Conservation (phyloP, 108 stramenopile genomes). For the Nannochloropsis oceanica region DNA sequence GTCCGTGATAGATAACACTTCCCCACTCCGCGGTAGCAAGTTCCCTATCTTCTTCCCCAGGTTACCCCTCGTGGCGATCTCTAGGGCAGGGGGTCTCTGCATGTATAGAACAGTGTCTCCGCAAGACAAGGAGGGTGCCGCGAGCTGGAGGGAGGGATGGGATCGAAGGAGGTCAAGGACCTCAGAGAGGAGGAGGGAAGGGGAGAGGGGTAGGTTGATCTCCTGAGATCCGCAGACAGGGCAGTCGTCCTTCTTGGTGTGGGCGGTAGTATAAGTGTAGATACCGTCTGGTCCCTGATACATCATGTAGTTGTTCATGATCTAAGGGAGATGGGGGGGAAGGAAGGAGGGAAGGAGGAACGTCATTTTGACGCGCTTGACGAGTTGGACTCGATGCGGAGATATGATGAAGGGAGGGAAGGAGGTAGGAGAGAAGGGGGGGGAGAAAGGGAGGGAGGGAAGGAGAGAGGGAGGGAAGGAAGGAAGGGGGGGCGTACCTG, state of each 20-base stretch:
- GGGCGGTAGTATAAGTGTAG: constrained; percentile 72
- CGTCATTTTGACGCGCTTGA: too few species aligned
- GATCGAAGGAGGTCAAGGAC: constrained; percentile 51
- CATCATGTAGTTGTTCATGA: constrained; percentile 59
- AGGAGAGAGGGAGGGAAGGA: not conserved
- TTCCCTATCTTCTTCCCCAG: not conserved
- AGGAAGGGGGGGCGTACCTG: constrained; percentile 49
- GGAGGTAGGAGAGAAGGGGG: too few species aligned
- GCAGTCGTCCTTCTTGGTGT: constrained; percentile 69
- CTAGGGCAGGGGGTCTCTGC: constrained; percentile 2
- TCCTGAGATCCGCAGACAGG: constrained; percentile 58
- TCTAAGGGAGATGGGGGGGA: not conserved
- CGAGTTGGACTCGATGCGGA: too few species aligned
- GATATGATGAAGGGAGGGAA: too few species aligned
- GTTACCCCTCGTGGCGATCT: not conserved
- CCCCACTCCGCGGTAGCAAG: not conserved
- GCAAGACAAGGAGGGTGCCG: not conserved
- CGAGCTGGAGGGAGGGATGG: constrained; percentile 53
- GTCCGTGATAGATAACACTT: not conserved
- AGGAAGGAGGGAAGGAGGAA: not conserved
- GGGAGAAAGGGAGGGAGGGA: not conserved
- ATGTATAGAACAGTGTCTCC: not conserved
- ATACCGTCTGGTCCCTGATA: constrained; percentile 20
- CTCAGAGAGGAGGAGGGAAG: constrained; percentile 47
- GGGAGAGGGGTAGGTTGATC: constrained; percentile 42